Conservation (phyloP, 140 eudicot genomes). For the Bidens hawaiensis region DNA sequence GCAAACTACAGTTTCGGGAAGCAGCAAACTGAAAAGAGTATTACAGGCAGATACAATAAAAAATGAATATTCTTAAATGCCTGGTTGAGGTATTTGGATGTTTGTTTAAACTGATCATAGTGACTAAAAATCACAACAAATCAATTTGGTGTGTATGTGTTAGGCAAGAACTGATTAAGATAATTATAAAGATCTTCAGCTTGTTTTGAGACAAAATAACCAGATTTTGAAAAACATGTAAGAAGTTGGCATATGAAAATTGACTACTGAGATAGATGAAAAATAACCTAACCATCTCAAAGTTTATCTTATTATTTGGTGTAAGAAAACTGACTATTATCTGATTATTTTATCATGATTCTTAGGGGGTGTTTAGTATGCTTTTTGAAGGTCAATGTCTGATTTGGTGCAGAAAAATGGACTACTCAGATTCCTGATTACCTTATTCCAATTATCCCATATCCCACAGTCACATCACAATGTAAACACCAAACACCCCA, state of each 20-base stretch:
- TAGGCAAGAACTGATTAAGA: neutral
- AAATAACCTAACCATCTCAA: neutral
- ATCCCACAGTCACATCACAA: neutral
- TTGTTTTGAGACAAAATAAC: neutral
- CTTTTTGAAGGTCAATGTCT: slow-evolving; percentile 1
- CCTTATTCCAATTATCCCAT: neutral
- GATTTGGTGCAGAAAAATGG: neutral
- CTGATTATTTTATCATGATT: neutral
- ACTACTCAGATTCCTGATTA: neutral
- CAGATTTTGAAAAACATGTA: neutral
- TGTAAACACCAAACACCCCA: neutral
- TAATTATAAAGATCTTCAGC: neutral
- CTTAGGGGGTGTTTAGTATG: neutral
- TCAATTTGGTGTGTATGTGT: too few relatives aligned
- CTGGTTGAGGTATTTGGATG: too few relatives aligned
- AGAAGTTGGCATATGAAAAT: neutral
- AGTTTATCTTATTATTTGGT: neutral
- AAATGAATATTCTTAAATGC: too few relatives aligned
- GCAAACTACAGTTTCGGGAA: too few relatives aligned
- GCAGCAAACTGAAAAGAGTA: too few relatives aligned
- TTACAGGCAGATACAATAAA: too few relatives aligned
- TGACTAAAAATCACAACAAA: too few relatives aligned
- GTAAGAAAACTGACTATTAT: neutral
- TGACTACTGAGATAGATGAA: neutral
- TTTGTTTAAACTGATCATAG: neutral